Evolutionary conservation across 768 basidiomycete species (phyloP).

Genomic region (Melanogaster broomeanus): DNA sequence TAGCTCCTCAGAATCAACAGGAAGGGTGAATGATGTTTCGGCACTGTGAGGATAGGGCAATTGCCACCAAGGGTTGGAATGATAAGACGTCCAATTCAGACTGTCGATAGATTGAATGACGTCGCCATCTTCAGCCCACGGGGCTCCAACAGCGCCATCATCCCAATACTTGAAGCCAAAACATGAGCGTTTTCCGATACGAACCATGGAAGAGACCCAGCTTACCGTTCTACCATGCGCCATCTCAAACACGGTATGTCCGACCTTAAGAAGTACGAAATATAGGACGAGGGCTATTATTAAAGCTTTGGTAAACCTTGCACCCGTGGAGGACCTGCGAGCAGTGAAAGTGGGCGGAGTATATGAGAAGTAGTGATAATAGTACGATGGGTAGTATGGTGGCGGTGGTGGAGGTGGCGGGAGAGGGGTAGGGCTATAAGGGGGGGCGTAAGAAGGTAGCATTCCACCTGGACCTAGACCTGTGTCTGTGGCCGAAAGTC

Average conservation of each 20-base stretch:
- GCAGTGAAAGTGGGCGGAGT: not conserved
- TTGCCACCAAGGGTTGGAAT: conserved; percentile 15
- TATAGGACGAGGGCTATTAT: conserved; percentile 12
- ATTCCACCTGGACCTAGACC: not conserved
- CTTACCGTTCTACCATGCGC: conserved; percentile 1
- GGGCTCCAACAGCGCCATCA: conserved; percentile 1
- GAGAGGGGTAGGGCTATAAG: conserved; percentile 10
- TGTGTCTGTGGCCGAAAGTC: conserved; percentile 7
- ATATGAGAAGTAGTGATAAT: not conserved
- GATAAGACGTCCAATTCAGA: conserved; percentile 17
- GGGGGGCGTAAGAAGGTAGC: not conserved
- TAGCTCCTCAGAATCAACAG: conserved; percentile 28
- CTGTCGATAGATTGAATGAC: conserved; percentile 12
- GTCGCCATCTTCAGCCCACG: conserved; percentile 13
- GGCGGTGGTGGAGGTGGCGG: not conserved
- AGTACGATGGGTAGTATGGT: conserved; percentile 12
- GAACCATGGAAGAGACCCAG: not conserved
- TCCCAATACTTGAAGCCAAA: not conserved
- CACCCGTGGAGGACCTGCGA: conserved; percentile 3
- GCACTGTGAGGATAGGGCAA: conserved; percentile 14
- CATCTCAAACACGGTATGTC: conserved; percentile 1
- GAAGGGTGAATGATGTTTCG: conserved; percentile 30
- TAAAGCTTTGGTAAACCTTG: conserved; percentile 17
- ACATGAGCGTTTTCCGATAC: not conserved
- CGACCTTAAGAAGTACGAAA: not conserved